phyloP scores from a whole-genome alignment of 768 basidiomycete genomes.

The Trametes cingulata region DNA sequence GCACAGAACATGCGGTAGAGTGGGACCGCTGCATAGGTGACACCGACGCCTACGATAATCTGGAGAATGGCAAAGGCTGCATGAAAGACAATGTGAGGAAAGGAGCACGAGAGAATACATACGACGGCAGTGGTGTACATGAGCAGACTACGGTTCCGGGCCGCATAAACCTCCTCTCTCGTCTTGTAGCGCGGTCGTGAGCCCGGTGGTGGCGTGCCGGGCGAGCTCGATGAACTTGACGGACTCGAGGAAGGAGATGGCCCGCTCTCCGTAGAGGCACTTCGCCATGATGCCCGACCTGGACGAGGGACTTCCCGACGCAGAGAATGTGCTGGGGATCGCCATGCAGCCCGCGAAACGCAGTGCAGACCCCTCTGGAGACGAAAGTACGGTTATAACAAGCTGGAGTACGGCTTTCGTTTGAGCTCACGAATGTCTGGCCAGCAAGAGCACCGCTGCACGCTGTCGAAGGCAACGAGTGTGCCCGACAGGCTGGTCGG shows the following conservation, averaged over 20 bases:
- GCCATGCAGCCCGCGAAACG: neutral
- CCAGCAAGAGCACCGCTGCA: neutral
- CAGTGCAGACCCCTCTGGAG: constrained; percentile 7
- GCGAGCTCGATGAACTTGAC: neutral
- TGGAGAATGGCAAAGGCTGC: constrained; percentile 30
- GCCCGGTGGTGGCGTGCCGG: constrained; percentile 5
- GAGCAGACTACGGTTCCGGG: constrained; percentile 70
- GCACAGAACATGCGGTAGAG: constrained; percentile 98
- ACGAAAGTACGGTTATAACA: neutral
- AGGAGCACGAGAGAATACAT: constrained; percentile 32
- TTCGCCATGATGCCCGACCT: constrained; percentile 13
- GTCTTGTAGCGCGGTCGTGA: constrained; percentile 32
- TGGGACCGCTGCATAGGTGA: constrained; percentile 96
- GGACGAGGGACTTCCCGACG: neutral
- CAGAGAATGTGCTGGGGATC: neutral
- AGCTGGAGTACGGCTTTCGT: no score
- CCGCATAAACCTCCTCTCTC: constrained; percentile 47
- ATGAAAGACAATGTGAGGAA: neutral
- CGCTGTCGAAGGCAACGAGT: neutral
- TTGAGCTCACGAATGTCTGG: constrained; percentile 3
- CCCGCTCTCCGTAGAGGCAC: constrained; percentile 3
- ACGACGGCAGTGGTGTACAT: constrained; percentile 88
- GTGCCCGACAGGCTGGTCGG: constrained; percentile 15
- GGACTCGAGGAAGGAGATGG: constrained; percentile 3
- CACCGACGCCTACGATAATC: constrained; percentile 79